These are phyloP conservation scores for Silene noctiflora DNA, from an alignment of 179 eudicot species.

Conservation along the genomic window DNA sequence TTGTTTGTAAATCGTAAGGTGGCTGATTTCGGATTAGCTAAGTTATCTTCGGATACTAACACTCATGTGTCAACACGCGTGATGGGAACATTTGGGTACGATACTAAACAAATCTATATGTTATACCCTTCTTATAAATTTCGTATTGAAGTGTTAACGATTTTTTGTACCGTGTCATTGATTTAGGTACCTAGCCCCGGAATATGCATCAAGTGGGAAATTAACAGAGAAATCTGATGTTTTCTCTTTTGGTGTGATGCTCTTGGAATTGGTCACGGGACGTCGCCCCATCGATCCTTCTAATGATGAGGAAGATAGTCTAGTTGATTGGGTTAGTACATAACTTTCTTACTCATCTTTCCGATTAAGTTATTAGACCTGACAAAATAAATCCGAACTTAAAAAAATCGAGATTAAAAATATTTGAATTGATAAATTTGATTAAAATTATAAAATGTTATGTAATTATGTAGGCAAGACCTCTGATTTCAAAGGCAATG, in stretches of 20 bases:
- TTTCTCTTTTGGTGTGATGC: conserved; percentile 35
- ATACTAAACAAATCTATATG: neutral
- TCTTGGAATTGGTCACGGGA: conserved; percentile 33
- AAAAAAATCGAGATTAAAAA: too few species aligned
- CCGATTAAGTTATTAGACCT: too few species aligned
- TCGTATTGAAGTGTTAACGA: too few species aligned
- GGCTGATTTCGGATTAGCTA: conserved; percentile 69
- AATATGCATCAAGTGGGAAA: conserved; percentile 44
- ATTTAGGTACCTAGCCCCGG: conserved; percentile 82
- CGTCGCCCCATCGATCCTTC: conserved; percentile 36
- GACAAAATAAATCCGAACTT: too few species aligned
- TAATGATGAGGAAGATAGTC: conserved; percentile 44
- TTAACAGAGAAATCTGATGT: conserved; percentile 36
- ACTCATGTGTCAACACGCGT: conserved; percentile 70
- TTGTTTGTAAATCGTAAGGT: conserved; percentile 27
- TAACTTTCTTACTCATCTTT: too few species aligned
- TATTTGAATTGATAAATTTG: too few species aligned
- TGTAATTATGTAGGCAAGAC: conserved; percentile 51
- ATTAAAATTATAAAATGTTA: neutral
- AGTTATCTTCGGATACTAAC: conserved; percentile 37
- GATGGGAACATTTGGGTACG: conserved; percentile 86
- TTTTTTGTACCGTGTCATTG: neutral
- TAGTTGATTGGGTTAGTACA: conserved; percentile 66
- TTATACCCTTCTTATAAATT: neutral
- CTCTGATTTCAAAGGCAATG: conserved; percentile 34